Percentiles rank a stretch among this genome's conserved stretches.
Evolutionary conservation across 352 stramenopile genomes (phyloP).

Genomic region (Globisporangium ultimum): DNA sequence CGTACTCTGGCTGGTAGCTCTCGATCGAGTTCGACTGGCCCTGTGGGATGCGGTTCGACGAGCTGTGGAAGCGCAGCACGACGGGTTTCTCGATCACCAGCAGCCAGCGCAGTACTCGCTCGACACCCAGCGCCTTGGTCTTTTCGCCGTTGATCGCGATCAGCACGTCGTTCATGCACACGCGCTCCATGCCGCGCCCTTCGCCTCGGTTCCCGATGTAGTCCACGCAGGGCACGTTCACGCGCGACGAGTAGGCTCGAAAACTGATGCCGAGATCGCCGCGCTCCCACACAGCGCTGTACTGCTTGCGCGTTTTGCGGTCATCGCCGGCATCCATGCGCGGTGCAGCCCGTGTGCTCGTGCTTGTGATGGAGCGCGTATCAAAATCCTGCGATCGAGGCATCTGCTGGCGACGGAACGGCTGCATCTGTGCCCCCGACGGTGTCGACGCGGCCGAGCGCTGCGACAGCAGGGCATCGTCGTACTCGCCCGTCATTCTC

Average conservation of each 20-base stretch:
- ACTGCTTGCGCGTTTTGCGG: slow-evolving; percentile 59
- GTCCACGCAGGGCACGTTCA: slow-evolving; percentile 73
- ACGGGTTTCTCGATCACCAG: slow-evolving; percentile 74
- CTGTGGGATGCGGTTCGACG: slow-evolving; percentile 53
- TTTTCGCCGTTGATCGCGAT: slow-evolving; percentile 81
- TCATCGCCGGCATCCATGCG: slow-evolving; percentile 18
- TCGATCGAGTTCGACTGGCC: slow-evolving; percentile 1
- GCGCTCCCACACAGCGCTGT: slow-evolving; percentile 68
- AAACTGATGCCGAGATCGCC: slow-evolving; percentile 72
- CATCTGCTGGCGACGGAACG: slow-evolving; percentile 1
- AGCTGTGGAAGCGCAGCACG: slow-evolving; percentile 75
- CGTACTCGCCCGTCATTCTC: not conserved
- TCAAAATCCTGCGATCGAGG: slow-evolving; percentile 15
- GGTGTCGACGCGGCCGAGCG: slow-evolving; percentile 7
- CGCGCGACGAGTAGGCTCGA: slow-evolving; percentile 55
- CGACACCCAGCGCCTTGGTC: slow-evolving; percentile 66
- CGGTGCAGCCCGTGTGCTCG: slow-evolving; percentile 26
- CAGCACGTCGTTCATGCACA: slow-evolving; percentile 80
- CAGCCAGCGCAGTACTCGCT: slow-evolving; percentile 75
- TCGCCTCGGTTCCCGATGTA: slow-evolving; percentile 57
- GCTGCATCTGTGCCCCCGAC: slow-evolving; percentile 9
- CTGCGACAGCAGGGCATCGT: not conserved
- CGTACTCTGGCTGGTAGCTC: slow-evolving; percentile 29
- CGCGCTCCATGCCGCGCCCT: slow-evolving; percentile 66
- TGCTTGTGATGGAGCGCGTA: slow-evolving; percentile 15